Percentiles rank a stretch among this genome's conserved stretches.
Evolutionary conservation across 2,329 filamentous ascomycete species (phyloP).

Genomic region (Aureobasidium musti): DNA sequence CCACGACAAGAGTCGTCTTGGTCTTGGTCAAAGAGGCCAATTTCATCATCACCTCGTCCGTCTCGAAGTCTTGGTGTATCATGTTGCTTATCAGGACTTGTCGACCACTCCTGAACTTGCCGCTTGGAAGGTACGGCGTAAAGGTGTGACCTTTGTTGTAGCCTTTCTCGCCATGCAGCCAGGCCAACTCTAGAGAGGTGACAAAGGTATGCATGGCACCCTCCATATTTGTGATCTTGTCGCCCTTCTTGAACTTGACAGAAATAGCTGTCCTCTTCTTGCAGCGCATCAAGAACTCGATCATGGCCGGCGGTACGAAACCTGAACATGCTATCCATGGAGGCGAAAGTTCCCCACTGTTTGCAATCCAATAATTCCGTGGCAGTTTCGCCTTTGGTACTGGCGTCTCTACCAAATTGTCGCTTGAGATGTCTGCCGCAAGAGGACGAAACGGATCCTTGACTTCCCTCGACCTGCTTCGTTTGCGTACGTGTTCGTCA

Average conservation of each 20-base stretch:
- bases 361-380: constrained; percentile 9
- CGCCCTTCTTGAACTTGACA: constrained; percentile 6
- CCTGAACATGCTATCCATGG: constrained; percentile 18
- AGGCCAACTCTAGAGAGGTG: constrained; percentile 18
- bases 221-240: constrained; percentile 28
- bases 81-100: constrained; percentile 18
- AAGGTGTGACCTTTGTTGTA: constrained; percentile 14
- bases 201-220: constrained; percentile 26
- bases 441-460: neutral
- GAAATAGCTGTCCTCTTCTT: constrained; percentile 14
- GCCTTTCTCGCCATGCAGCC: constrained; percentile 9
- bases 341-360: neutral
- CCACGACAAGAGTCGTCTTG: neutral
- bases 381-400: neutral
- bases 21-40: neutral
- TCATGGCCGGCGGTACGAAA: constrained; percentile 3
- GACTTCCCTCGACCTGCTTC: neutral
- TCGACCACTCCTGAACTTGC: constrained; percentile 6
- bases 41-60: constrained; percentile 9
- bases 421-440: neutral
- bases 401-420: neutral
- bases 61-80: constrained; percentile 27
- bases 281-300: constrained; percentile 15
- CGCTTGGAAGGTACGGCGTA: neutral
- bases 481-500: neutral